A percentile compares a stretch with the other conserved stretches of the same genome.
Evolutionary conservation across 2,329 filamentous ascomycete genomes (phyloP).

Genomic region (Cercospora canescens): DNA sequence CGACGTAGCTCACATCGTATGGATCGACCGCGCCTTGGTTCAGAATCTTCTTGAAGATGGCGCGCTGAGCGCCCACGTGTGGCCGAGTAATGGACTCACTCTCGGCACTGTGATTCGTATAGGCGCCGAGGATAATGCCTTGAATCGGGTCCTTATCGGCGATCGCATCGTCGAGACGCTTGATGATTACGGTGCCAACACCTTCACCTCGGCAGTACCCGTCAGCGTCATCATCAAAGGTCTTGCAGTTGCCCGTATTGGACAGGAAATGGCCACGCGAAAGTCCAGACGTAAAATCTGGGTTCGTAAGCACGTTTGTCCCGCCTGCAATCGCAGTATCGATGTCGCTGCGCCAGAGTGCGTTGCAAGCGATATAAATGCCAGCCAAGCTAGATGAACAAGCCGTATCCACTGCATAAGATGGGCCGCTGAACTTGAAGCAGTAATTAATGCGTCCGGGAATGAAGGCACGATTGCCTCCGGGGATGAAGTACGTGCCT

Average conservation of each 20-base stretch:
- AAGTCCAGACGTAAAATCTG: slow-evolving; percentile 75
- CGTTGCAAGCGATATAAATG: slow-evolving; percentile 70
- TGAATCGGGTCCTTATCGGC: too few species aligned
- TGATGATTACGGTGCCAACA: slow-evolving; percentile 72
- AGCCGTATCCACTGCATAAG: slow-evolving; percentile 73
- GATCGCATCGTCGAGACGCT: slow-evolving; percentile 75
- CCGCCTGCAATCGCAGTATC: slow-evolving; percentile 81
- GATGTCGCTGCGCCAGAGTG: slow-evolving; percentile 73
- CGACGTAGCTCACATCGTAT: slow-evolving; percentile 76
- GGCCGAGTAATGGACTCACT: too few species aligned
- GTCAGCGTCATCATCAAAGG: slow-evolving; percentile 77
- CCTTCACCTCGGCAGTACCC: slow-evolving; percentile 81
- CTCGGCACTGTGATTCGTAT: too few species aligned
- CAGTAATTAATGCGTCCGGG: slow-evolving; percentile 72
- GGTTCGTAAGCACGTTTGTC: slow-evolving; percentile 75
- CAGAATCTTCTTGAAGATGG: too few species aligned
- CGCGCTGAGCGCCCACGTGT: too few species aligned
- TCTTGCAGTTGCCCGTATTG: slow-evolving; percentile 74
- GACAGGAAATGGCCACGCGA: slow-evolving; percentile 77
- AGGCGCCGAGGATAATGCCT: too few species aligned
- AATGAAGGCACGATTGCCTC: slow-evolving; percentile 61
- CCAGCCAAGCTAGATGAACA: slow-evolving; percentile 74
- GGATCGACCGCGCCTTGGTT: too few species aligned
- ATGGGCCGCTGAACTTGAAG: slow-evolving; percentile 74
- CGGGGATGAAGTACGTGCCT: slow-evolving; percentile 67